Base-by-base conservation (phyloP, 177 flowering plant species). In the Vitis hybrid region DNA sequence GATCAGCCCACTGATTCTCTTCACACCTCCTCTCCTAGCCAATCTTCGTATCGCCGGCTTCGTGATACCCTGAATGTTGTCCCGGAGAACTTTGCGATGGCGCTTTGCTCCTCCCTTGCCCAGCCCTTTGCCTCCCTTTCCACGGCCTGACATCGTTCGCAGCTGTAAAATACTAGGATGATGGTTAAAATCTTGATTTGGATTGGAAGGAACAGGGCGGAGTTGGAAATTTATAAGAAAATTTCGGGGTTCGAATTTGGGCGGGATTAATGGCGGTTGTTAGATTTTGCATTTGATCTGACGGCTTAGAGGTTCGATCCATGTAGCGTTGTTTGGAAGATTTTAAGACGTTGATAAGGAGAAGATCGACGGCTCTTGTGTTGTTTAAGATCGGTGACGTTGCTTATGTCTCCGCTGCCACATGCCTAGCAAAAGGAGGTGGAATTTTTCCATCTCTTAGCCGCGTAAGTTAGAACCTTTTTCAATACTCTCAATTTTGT, bases 51-150 rank as follows among this genome's bases (percentile, higher is more conserved):
- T 80, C 19, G 83, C 83, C 7, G 83, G 83, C 80, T 80, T 80
- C 7, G 83, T 80, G 68, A 80, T 80, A 0, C 83, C 83, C 70
- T 80, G 83, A 71, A 80, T 80, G 77, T 80, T 80, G 26, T 80
- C 83, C 2, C 80, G 62, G 33, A 80, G 81, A 0, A 80, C 83
- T 66, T 80, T 80, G 6, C 83, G 56, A 60, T 80, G 83, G 0
- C 83, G 66, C 73, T 80, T 80, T 7, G 83, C 83, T 39, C 83
- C 83, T 56, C 83, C 83, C 73, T 80, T 79, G n/a, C 82, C 82
- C 64, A 79, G 39, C 1, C 82, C 82, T 72, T 79, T 77, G 51
- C 83, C 83, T 72, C 83, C 83, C 75, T 80, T 80, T 19, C 83
- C 83, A 21, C 81, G 76, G 18, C 83, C 83, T 0, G 83, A 80